Conservation (phyloP, 1,284 basidiomycete genomes). For the Ceraceosorus guamensis region DNA sequence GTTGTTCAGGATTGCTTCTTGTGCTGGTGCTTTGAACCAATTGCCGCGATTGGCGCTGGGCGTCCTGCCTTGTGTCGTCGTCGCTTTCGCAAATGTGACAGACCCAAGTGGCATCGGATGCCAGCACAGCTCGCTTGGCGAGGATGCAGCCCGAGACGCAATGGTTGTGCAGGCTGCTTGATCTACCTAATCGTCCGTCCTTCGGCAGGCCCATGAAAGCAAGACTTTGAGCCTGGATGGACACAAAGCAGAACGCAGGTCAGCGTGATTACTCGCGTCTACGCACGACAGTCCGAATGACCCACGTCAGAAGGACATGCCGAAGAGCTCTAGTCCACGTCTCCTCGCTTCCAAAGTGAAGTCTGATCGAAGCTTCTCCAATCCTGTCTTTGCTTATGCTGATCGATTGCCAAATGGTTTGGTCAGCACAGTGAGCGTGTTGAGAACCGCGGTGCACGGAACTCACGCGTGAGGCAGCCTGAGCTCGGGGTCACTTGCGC, state of each 20-base stretch:
- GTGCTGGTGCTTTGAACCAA: too few species aligned
- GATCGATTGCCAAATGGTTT: slow-evolving; percentile 1
- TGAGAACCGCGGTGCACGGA: slow-evolving; percentile 8
- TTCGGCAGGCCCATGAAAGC: neutral
- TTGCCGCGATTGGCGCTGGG: too few species aligned
- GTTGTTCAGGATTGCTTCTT: too few species aligned
- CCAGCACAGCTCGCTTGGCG: too few species aligned
- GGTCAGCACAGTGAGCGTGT: too few species aligned
- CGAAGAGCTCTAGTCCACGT: slow-evolving; percentile 88
- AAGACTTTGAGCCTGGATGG: neutral
- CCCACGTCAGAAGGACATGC: slow-evolving; percentile 50
- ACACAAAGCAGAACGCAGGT: neutral
- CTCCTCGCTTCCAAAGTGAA: slow-evolving; percentile 83
- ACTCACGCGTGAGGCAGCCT: slow-evolving; percentile 78
- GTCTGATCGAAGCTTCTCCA: slow-evolving; percentile 84
- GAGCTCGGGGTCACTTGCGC: slow-evolving; percentile 62
- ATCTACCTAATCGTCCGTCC: too few species aligned
- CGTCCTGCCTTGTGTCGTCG: too few species aligned
- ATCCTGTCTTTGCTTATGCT: slow-evolving; percentile 92
- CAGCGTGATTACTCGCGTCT: neutral
- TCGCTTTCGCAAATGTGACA: too few species aligned
- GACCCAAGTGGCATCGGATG: too few species aligned
- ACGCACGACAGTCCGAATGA: neutral
- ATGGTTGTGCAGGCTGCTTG: too few species aligned
- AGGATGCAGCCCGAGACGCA: too few species aligned